Conservation (phyloP, 2,329 filamentous ascomycete species). For the Pestalotiopsis fici region DNA sequence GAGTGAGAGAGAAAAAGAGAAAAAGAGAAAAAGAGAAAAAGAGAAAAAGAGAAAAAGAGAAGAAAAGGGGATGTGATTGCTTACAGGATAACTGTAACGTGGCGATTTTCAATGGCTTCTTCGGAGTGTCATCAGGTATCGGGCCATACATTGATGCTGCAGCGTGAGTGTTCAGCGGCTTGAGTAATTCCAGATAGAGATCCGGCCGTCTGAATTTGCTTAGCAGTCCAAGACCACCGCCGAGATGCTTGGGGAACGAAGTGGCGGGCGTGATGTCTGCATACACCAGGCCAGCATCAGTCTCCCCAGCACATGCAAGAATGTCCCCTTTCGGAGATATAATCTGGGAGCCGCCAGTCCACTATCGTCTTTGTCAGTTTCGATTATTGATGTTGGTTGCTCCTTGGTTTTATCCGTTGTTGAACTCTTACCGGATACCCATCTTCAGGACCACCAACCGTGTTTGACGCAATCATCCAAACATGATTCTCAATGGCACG, state of each 20-base stretch:
- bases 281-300: neutral
- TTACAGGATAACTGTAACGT: neutral
- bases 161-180: neutral
- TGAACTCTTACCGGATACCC: neutral
- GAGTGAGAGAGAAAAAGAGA: no score
- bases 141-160: neutral
- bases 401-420: neutral
- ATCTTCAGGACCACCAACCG: neutral
- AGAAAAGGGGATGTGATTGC: no score
- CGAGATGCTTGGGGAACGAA: neutral
- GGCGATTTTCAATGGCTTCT: neutral
- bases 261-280: neutral
- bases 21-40: no score
- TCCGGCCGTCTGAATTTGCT: neutral
- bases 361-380: neutral
- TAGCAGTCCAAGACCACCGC: neutral
- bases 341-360: slow-evolving; percentile 1
- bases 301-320: neutral
- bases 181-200: neutral
- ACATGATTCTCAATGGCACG: slow-evolving; percentile 3
- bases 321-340: neutral
- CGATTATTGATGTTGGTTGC: no score
- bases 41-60: no score
- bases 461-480: slow-evolving; percentile 4
- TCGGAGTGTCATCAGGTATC: neutral